Conservation (phyloP, 2,329 filamentous ascomycete species). For the Paracamarosporium sp. region DNA sequence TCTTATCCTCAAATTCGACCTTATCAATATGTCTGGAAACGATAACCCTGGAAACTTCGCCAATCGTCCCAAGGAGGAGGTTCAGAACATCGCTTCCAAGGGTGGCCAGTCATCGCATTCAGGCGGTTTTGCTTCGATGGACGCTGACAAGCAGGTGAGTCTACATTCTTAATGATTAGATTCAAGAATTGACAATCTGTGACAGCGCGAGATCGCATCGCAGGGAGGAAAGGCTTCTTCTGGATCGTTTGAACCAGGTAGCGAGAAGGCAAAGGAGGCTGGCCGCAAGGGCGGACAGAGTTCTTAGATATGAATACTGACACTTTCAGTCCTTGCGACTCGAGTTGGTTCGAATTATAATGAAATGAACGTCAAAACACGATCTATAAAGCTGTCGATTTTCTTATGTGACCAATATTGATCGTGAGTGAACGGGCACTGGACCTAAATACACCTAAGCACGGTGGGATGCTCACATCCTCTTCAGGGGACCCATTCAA, state of each 20-base stretch:
- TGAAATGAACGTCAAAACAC: neutral
- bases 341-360: neutral
- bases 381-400: no score
- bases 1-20: no score
- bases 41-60: constrained; percentile 59
- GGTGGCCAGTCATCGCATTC: constrained; percentile 48
- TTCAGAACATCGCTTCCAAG: constrained; percentile 52
- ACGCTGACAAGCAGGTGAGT: constrained; percentile 41
- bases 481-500: no score
- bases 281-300: constrained; percentile 60
- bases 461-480: no score
- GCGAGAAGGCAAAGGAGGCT: constrained; percentile 60
- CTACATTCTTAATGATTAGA: neutral
- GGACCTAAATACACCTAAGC: no score
- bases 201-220: constrained; percentile 62
- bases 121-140: constrained; percentile 47
- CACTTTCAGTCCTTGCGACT: neutral
- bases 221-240: constrained; percentile 61
- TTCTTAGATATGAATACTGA: neutral
- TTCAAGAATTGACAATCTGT: neutral
- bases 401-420: no score
- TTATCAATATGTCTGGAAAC: constrained; percentile 43
- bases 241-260: constrained; percentile 62
- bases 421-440: no score
- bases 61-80: constrained; percentile 57